These are phyloP conservation scores for Sicyos baderoa DNA, from an alignment of 306 rosid genomes.

Conservation along the genomic window DNA sequence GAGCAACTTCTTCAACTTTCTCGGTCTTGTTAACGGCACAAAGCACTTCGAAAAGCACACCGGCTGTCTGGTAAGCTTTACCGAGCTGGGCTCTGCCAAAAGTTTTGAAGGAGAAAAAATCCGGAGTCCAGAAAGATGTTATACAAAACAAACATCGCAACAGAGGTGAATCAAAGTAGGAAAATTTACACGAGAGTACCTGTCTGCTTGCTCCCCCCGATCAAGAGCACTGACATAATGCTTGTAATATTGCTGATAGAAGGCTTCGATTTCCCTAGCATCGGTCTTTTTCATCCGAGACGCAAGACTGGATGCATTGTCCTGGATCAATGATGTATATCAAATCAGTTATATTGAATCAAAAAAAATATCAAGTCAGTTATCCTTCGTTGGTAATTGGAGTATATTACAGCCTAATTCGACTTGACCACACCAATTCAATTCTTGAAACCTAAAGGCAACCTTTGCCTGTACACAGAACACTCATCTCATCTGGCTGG, in stretches of 20 bases:
- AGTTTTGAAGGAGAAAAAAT: conserved; percentile 11
- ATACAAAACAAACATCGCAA: neutral
- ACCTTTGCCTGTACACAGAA: neutral
- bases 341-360: no score
- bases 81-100: conserved; percentile 81
- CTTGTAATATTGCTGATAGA: conserved; percentile 88
- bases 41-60: conserved; percentile 93
- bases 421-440: neutral
- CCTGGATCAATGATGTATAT: conserved; percentile 35
- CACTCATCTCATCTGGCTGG: neutral
- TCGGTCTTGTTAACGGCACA: conserved; percentile 94
- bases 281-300: conserved; percentile 75
- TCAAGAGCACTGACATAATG: conserved; percentile 81
- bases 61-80: conserved; percentile 87
- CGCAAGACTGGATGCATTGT: conserved; percentile 65
- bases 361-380: conserved; percentile 7
- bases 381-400: conserved; percentile 1
- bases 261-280: conserved; percentile 86
- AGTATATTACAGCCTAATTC: neutral
- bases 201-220: conserved; percentile 85
- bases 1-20: conserved; percentile 97
- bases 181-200: conserved; percentile 31
- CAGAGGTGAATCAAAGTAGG: neutral
- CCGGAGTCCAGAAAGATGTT: neutral
- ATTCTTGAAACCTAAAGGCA: neutral